Conservation (phyloP, 495 filamentous ascomycete genomes). For the Neurospora sp. region DNA sequence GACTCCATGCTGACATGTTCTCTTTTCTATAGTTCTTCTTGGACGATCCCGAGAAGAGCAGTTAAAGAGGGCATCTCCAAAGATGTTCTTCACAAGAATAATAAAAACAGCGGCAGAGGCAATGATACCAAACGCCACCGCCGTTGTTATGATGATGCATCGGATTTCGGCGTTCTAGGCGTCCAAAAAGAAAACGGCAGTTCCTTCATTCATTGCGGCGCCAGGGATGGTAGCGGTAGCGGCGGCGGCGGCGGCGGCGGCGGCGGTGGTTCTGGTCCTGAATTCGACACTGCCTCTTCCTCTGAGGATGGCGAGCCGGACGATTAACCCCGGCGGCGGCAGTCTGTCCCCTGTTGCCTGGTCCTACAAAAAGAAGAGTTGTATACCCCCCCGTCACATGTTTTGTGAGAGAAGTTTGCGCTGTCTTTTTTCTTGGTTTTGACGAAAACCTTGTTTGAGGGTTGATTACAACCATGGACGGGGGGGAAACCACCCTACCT, state of each 20-base stretch:
- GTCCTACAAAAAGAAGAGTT: constrained; percentile 28
- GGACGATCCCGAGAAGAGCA: constrained; percentile 59
- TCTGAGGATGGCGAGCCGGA: constrained; percentile 37
- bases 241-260: constrained; percentile 21
- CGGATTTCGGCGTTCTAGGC: constrained; percentile 32
- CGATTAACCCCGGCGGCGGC: constrained; percentile 31
- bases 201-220: background rate
- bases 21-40: constrained; percentile 61
- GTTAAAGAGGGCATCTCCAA: constrained; percentile 50
- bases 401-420: background rate
- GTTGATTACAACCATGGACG: background rate
- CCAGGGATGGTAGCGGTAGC: constrained; percentile 3
- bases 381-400: background rate
- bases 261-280: constrained; percentile 15
- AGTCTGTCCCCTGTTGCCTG: constrained; percentile 45
- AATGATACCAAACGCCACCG: constrained; percentile 2
- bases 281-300: constrained; percentile 7
- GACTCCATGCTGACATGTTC: constrained; percentile 7
- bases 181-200: constrained; percentile 22
- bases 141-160: constrained; percentile 25
- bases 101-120: background rate
- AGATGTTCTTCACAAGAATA: constrained; percentile 25
- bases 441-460: background rate
- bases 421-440: background rate
- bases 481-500: background rate